Conservation (phyloP, 192 early-diverging fungal genomes). For the Gryganskiella cystojenkinii region DNA sequence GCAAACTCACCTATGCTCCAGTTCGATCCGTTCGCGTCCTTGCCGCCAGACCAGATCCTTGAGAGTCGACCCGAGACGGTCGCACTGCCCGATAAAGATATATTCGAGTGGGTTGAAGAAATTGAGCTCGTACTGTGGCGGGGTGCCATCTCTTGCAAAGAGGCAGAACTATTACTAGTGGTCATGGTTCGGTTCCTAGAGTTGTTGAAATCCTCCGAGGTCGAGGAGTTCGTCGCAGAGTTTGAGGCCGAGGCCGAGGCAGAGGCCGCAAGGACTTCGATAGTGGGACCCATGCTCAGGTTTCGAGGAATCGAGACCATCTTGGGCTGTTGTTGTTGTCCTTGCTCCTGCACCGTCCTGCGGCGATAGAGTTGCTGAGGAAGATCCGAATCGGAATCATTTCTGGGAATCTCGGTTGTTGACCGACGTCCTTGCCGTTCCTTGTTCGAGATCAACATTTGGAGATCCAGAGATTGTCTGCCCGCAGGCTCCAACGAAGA, state of each 20-base stretch:
- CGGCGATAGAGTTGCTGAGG: slow-evolving; percentile 34
- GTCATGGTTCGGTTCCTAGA: neutral
- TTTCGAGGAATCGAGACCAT: slow-evolving; percentile 14
- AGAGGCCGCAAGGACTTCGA: neutral
- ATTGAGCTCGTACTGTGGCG: slow-evolving; percentile 19
- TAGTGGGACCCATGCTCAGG: slow-evolving; percentile 20
- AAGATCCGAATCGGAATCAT: slow-evolving; percentile 39
- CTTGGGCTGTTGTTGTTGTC: neutral
- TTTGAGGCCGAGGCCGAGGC: neutral
- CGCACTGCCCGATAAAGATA: slow-evolving; percentile 22
- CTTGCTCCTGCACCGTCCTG: slow-evolving; percentile 26
- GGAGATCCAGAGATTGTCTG: slow-evolving; percentile 40
- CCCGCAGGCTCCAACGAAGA: slow-evolving; percentile 12
- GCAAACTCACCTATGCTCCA: slow-evolving; percentile 42
- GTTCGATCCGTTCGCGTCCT: slow-evolving; percentile 9
- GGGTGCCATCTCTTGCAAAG: slow-evolving; percentile 23
- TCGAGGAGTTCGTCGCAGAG: too few species aligned
- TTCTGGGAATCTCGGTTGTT: neutral
- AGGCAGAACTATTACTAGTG: slow-evolving; percentile 3
- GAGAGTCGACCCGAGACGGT: slow-evolving; percentile 39
- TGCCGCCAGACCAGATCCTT: slow-evolving; percentile 32
- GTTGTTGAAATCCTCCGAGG: too few species aligned
- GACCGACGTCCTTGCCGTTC: slow-evolving; percentile 13
- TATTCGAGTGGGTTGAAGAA: neutral
- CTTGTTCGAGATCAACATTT: slow-evolving; percentile 18